Conservation (phyloP, 345 rosid species). For the Brassica carinata region DNA sequence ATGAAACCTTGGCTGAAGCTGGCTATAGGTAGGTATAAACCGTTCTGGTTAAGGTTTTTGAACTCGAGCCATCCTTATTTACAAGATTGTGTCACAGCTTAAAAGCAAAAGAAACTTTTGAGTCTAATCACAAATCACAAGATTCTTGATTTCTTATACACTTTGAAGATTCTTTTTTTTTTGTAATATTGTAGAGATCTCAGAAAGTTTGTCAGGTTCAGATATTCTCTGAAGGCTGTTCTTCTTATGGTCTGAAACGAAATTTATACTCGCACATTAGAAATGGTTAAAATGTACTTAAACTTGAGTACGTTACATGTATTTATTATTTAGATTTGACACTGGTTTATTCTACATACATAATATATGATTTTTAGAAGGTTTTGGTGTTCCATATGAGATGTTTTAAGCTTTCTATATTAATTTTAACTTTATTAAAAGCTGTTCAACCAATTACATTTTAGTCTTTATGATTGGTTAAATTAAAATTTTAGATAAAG, state of each 20-base stretch:
- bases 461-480: no score
- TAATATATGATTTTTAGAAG: no score
- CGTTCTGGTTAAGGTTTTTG: conserved; percentile 84
- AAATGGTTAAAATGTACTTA: conserved; percentile 22
- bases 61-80: conserved; percentile 77
- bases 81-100: conserved; percentile 68
- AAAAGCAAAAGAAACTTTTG: conserved; percentile 34
- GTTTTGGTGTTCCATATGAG: no score
- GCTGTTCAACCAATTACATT: no score
- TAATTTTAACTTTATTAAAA: no score
- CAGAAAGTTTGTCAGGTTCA: conserved; percentile 26
- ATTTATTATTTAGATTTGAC: no score
- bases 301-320: conserved; percentile 17
- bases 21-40: conserved; percentile 81
- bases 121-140: conserved; percentile 24
- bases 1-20: conserved; percentile 98
- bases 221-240: conserved; percentile 4
- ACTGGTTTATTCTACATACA: no score
- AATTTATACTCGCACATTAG: conserved; percentile 15
- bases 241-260: not conserved
- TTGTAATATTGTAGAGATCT: conserved; percentile 33
- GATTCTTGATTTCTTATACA: conserved; percentile 33
- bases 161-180: conserved; percentile 20
- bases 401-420: no score
- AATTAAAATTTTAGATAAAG: no score